A percentile compares a stretch with the other conserved stretches of the same genome.
Conservation (phyloP, 192 early-diverging fungal species). For the Geranomyces variabilis region DNA sequence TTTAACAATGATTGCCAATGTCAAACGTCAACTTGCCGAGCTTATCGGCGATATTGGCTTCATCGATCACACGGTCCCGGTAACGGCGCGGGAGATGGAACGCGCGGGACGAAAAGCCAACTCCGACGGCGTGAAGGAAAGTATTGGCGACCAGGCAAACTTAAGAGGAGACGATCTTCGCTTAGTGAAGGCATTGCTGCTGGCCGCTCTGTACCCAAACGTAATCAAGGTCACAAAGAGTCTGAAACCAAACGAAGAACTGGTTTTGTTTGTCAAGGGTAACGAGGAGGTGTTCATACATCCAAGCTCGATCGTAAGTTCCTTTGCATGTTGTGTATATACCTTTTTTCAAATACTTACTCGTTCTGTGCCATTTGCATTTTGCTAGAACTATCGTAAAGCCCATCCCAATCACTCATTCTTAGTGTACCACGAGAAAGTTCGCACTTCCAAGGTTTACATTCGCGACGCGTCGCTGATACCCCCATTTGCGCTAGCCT, state of each 20-base stretch:
- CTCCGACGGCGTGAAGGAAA: conserved; percentile 39
- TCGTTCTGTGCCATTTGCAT: not conserved
- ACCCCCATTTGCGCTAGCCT: conserved; percentile 39
- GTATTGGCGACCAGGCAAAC: conserved; percentile 23
- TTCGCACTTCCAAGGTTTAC: conserved; percentile 49
- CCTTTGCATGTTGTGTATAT: not conserved
- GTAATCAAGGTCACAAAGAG: conserved; percentile 60
- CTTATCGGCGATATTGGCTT: conserved; percentile 49
- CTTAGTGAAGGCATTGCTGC: conserved; percentile 40
- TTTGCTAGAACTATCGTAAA: conserved; percentile 39
- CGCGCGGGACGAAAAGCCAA: conserved; percentile 25
- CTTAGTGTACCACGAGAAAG: conserved; percentile 50
- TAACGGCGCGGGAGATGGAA: conserved; percentile 42
- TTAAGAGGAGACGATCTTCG: conserved; percentile 30
- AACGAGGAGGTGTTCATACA: conserved; percentile 47
- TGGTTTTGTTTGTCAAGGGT: conserved; percentile 28
- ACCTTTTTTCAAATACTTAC: not conserved
- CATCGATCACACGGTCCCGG: conserved; percentile 12
- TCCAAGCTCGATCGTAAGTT: conserved; percentile 39
- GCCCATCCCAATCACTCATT: conserved; percentile 32
- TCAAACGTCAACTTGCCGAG: conserved; percentile 52
- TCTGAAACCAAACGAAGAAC: conserved; percentile 61
- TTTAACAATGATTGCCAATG: conserved; percentile 42
- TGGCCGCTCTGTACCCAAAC: conserved; percentile 48
- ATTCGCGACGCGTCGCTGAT: conserved; percentile 46